phyloP scores from a whole-genome alignment of 805 yeast species.

The Nematodospora valgi region DNA sequence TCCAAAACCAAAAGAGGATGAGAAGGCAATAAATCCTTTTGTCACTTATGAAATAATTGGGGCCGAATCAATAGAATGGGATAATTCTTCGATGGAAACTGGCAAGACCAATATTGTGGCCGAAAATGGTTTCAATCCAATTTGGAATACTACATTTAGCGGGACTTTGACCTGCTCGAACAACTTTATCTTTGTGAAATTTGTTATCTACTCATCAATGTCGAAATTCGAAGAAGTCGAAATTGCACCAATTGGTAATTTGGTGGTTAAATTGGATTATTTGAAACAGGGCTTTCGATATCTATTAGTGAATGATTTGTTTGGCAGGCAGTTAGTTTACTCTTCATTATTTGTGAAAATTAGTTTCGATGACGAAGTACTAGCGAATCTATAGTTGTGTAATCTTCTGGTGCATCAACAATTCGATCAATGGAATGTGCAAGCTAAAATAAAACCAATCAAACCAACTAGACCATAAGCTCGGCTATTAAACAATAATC shows the following conservation, averaged over 20 bases:
- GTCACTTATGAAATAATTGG: constrained; percentile 62
- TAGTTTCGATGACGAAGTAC: constrained; percentile 14
- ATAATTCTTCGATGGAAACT: constrained; percentile 12
- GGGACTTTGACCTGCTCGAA: constrained; percentile 38
- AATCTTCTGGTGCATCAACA: too few relatives aligned
- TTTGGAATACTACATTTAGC: constrained; percentile 63
- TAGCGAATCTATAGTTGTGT: neutral
- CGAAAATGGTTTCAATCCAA: constrained; percentile 84
- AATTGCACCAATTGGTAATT: constrained; percentile 46
- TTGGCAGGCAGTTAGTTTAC: constrained; percentile 71
- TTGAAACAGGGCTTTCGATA: constrained; percentile 80
- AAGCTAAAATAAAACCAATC: too few relatives aligned
- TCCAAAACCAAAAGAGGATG: constrained; percentile 62
- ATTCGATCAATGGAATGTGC: too few relatives aligned
- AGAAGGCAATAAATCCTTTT: constrained; percentile 52
- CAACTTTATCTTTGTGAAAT: constrained; percentile 54
- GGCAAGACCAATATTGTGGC: constrained; percentile 29
- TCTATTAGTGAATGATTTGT: constrained; percentile 67
- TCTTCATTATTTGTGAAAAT: constrained; percentile 47
- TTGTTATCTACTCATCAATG: constrained; percentile 43
- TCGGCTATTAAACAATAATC: too few relatives aligned
- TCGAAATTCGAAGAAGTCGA: constrained; percentile 6
- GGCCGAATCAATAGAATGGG: constrained; percentile 24
- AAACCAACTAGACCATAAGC: too few relatives aligned
- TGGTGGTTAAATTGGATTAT: constrained; percentile 58